phyloP scores from a whole-genome alignment of 2,329 filamentous ascomycete genomes.

The Colletotrichum truncatum region DNA sequence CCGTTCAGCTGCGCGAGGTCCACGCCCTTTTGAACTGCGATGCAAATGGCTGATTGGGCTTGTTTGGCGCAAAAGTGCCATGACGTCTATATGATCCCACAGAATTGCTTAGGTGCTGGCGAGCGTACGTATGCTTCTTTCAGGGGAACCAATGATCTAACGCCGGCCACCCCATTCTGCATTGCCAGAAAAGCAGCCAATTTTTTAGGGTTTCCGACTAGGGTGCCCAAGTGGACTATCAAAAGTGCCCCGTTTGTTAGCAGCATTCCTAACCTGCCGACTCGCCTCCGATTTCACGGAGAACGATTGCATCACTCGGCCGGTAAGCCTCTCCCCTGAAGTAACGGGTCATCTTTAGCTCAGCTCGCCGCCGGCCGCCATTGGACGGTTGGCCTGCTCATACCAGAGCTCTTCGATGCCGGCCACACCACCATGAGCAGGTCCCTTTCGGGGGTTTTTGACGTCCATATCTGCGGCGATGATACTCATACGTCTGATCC shows the following conservation, averaged over 20 bases:
- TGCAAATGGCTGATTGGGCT: slow-evolving; percentile 10
- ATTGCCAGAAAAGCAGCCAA: slow-evolving; percentile 11
- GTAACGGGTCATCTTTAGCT: slow-evolving; percentile 22
- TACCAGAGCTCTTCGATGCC: slow-evolving; percentile 45
- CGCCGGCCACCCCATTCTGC: slow-evolving; percentile 12
- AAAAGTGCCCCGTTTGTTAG: slow-evolving; percentile 23
- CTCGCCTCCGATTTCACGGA: slow-evolving; percentile 22
- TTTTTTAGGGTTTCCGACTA: slow-evolving; percentile 23
- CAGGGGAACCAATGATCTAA: slow-evolving; percentile 14
- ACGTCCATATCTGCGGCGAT: slow-evolving; percentile 80
- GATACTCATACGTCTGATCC: slow-evolving; percentile 81
- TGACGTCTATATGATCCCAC: slow-evolving; percentile 30
- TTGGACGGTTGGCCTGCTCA: slow-evolving; percentile 36
- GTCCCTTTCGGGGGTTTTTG: slow-evolving; percentile 41
- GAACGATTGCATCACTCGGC: slow-evolving; percentile 17
- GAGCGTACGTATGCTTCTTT: slow-evolving; percentile 26
- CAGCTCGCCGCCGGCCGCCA: slow-evolving; percentile 21
- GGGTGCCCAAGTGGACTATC: slow-evolving; percentile 19
- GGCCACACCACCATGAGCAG: not conserved
- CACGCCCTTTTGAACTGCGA: not conserved
- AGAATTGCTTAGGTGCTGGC: not conserved
- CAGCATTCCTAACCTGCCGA: slow-evolving; percentile 8
- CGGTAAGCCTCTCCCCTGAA: slow-evolving; percentile 4
- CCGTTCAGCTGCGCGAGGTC: slow-evolving; percentile 7
- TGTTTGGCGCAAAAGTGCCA: slow-evolving; percentile 24